These are phyloP conservation scores for Akanthomyces muscarius DNA, from an alignment of 2,329 filamentous ascomycete genomes.

Conservation along the genomic window DNA sequence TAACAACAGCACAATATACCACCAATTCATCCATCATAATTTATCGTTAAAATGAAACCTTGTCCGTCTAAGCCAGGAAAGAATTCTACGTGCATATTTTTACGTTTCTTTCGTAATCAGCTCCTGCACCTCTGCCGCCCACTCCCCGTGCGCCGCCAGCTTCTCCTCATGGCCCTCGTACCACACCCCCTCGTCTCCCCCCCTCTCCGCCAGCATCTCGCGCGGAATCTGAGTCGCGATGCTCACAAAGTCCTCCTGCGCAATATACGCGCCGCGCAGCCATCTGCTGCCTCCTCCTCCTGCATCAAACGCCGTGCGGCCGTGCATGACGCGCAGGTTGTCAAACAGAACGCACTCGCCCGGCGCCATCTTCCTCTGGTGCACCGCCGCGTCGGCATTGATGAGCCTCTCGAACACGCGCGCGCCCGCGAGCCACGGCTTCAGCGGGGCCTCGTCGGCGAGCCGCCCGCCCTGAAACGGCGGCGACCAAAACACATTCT, in stretches of 20 bases:
- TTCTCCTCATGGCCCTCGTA: constrained; percentile 14
- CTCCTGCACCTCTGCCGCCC: constrained; percentile 19
- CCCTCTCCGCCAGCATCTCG: constrained; percentile 24
- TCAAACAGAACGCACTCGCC: constrained; percentile 94
- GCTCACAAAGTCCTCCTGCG: constrained; percentile 44
- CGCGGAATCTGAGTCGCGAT: constrained; percentile 30
- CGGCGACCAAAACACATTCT: constrained; percentile 60
- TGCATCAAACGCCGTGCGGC: constrained; percentile 68
- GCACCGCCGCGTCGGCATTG: constrained; percentile 55
- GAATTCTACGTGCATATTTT: background rate
- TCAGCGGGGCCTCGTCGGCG: constrained; percentile 22
- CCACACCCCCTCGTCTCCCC: constrained; percentile 26
- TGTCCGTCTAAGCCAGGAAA: background rate
- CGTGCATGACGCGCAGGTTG: constrained; percentile 82
- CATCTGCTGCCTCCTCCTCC: constrained; percentile 63
- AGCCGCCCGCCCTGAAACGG: constrained; percentile 66
- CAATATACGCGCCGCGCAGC: constrained; percentile 82
- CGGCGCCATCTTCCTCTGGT: constrained; percentile 67
- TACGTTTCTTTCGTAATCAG: background rate
- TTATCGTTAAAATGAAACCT: background rate
- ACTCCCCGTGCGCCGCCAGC: constrained; percentile 23
- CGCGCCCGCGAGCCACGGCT: constrained; percentile 46
- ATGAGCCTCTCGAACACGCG: constrained; percentile 55
- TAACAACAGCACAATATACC: too few species aligned
- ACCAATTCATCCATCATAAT: background rate